A percentile compares a stretch with the other conserved stretches of the same genome.
Evolutionary conservation across 352 stramenopile species (phyloP).

Genomic region (Phytophthora pluvialis): DNA sequence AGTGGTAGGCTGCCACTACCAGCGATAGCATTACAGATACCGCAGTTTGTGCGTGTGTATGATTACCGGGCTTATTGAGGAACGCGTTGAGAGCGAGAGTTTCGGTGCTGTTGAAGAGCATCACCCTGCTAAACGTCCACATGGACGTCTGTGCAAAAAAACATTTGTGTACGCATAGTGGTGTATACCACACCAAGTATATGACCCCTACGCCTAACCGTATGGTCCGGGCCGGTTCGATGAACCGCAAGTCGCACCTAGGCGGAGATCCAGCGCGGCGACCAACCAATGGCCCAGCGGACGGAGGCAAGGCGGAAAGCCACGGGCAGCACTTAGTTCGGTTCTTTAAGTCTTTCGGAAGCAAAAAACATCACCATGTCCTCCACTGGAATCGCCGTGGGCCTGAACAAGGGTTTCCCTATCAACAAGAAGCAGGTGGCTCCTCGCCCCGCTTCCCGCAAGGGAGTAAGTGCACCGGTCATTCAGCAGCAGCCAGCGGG

Average conservation of each 20-base stretch:
- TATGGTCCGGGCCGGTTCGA: slow-evolving; percentile 24
- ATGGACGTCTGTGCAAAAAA: no score
- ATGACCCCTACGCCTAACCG: not conserved
- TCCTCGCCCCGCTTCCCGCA: slow-evolving; percentile 81
- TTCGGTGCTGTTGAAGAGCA: no score
- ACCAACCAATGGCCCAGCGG: slow-evolving; percentile 44
- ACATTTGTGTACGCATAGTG: not conserved
- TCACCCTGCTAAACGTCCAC: no score
- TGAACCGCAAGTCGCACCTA: slow-evolving; percentile 40
- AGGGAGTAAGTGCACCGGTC: slow-evolving; percentile 84
- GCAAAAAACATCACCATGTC: slow-evolving; percentile 86
- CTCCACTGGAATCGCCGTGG: slow-evolving; percentile 92
- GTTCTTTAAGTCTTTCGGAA: slow-evolving; percentile 90
- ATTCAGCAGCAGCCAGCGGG: not conserved
- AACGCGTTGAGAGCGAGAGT: no score
- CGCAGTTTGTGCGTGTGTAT: no score
- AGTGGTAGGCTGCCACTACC: no score
- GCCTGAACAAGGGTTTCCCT: slow-evolving; percentile 93
- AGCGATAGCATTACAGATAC: no score
- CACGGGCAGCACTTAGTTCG: slow-evolving; percentile 55
- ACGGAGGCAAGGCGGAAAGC: slow-evolving; percentile 11
- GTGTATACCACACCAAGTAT: not conserved
- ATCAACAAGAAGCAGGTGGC: slow-evolving; percentile 93
- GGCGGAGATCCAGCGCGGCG: slow-evolving; percentile 12
- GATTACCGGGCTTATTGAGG: no score